Evolutionary conservation across 371 early-diverging fungal genomes (phyloP), one percentile per base, ranked within the genome.

Genomic region (Phascolomyces articulosus): DNA sequence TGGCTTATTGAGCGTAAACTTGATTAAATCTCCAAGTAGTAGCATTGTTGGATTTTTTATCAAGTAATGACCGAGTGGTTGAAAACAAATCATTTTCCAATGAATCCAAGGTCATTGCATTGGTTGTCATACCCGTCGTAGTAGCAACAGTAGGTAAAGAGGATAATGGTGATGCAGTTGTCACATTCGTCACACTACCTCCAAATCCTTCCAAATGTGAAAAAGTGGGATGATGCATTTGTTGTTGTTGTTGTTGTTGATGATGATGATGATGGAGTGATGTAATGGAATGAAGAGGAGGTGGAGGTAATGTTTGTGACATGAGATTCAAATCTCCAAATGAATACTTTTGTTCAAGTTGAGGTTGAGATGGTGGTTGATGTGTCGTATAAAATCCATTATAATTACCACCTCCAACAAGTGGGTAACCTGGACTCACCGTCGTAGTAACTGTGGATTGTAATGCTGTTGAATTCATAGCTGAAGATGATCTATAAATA

Each of bases 1-100:
- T n/a, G n/a, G 26, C 28, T 47, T 59, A 59, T 59, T 59, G 60
- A 23, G 60, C 60, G 44, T 59, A 59, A 3, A 59, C 44, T 21
- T 59, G 60, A 10, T 47, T 59, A 16, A 59, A 59, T 3, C 40
- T 16, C 60, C 60, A 59, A 13, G 60, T 20, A 1, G 58, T 20
- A 3, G 60, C 38, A 23, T 38, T 26, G 9, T 15, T 13, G 15
- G 60, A 27, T 28, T 59, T 59, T 16, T 59, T 59, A 24, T 51
- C 51, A 21, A 51, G 23, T n/a, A 51, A 24, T 4, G 51, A 51
- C 7, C 51, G 23, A 3, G 60, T 21, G 3, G 47, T 18, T n/a
- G 60, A 24, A 16, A 59, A 41, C 27, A 59, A n/a, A 15, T 20
- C 51, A n/a, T 51, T 15, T 24, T 51, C 51, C 7, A 23, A 8